phyloP scores from a whole-genome alignment of 768 basidiomycete genomes.

The Xerocomellus dryophilus region DNA sequence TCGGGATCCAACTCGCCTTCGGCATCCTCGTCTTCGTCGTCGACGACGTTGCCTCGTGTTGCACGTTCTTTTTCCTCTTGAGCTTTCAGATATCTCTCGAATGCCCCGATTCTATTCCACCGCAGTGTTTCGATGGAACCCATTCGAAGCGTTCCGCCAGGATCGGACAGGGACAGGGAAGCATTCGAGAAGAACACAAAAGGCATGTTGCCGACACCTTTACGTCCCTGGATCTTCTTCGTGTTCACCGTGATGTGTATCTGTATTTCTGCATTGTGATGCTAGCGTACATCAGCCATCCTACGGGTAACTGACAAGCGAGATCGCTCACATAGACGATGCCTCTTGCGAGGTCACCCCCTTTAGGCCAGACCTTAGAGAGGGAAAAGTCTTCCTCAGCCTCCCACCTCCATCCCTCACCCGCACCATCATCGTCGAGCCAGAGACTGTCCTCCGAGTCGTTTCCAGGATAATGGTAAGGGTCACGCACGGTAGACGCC shows the following conservation, averaged over 20 bases:
- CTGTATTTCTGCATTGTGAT: constrained; percentile 48
- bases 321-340: constrained; percentile 58
- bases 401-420: constrained; percentile 62
- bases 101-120: constrained; percentile 30
- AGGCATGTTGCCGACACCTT: constrained; percentile 60
- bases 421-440: constrained; percentile 33
- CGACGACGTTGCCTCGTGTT: constrained; percentile 15
- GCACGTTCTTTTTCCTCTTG: constrained; percentile 29
- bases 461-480: constrained; percentile 43
- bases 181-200: constrained; percentile 56
- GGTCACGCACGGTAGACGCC: constrained; percentile 52
- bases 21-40: constrained; percentile 22
- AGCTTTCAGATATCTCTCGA: constrained; percentile 26
- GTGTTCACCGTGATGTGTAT: constrained; percentile 66
- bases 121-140: constrained; percentile 26
- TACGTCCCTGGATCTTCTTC: constrained; percentile 47
- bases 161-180: constrained; percentile 27
- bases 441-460: constrained; percentile 33
- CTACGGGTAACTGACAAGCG: background rate
- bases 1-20: constrained; percentile 30
- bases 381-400: constrained; percentile 66
- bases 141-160: constrained; percentile 21
- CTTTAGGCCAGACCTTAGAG: constrained; percentile 53
- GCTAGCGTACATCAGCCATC: constrained; percentile 33
- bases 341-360: constrained; percentile 41